phyloP scores from a whole-genome alignment of 139 green algal genomes.

The Desmodesmus armatus region DNA sequence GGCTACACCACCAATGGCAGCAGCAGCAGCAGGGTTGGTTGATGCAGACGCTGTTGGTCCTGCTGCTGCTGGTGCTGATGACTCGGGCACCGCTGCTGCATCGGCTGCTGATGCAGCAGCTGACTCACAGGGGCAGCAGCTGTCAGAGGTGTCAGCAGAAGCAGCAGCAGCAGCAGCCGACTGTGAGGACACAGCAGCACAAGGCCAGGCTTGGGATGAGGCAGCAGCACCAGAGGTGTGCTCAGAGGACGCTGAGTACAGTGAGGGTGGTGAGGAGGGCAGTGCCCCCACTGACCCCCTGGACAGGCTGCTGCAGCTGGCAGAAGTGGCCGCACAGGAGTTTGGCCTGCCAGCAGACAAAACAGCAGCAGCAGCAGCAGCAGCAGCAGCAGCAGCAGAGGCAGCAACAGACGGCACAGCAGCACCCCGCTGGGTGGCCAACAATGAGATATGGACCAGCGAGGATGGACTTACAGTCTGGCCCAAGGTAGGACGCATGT shows the following conservation, averaged over 20 bases:
- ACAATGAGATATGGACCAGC: neutral
- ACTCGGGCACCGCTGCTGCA: neutral
- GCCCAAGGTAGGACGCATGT: neutral
- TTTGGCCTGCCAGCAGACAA: neutral
- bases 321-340: neutral
- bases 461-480: neutral
- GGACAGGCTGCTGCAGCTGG: neutral
- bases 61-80: neutral
- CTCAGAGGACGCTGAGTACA: neutral
- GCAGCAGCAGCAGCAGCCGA: neutral
- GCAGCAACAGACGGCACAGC: neutral
- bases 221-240: neutral
- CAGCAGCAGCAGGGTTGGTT: neutral
- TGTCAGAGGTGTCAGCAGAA: neutral
- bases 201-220: neutral
- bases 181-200: constrained; percentile 14
- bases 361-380: neutral
- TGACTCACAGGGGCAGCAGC: neutral
- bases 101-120: neutral
- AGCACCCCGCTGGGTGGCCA: neutral
- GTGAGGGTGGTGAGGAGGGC: neutral
- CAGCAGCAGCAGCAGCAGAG: neutral
- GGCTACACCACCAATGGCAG: neutral
- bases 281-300: neutral
- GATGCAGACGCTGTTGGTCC: neutral